A percentile compares a stretch with the other conserved stretches of the same genome.
Conservation (phyloP, 768 basidiomycete species). For the Tephrocybe rancida region DNA sequence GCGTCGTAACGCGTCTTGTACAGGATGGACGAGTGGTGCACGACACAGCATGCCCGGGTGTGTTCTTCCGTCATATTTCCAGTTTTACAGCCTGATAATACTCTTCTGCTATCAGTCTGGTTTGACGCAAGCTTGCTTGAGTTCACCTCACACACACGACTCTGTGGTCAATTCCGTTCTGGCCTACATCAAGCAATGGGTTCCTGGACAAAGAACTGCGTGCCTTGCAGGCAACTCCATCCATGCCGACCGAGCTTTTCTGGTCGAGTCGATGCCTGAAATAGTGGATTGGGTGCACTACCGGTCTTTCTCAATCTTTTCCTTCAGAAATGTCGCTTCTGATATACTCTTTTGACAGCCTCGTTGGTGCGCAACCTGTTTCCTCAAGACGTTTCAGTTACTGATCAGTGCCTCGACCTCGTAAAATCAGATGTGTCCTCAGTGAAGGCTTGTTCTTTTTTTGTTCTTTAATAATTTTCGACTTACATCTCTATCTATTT, state of each 20-base stretch:
- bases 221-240: constrained; percentile 90
- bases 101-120: constrained; percentile 65
- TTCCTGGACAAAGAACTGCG: constrained; percentile 63
- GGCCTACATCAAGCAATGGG: constrained; percentile 82
- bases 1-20: constrained; percentile 3
- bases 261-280: constrained; percentile 79
- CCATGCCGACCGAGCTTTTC: constrained; percentile 76
- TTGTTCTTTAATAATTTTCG: neutral
- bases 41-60: constrained; percentile 75
- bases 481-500: neutral
- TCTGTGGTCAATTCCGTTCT: constrained; percentile 64
- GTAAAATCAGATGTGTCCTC: constrained; percentile 76
- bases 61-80: constrained; percentile 19
- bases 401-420: no score
- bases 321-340: neutral
- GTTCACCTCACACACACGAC: constrained; percentile 64
- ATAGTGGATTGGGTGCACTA: constrained; percentile 82
- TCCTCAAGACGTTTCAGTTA: neutral
- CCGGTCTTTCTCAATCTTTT: constrained; percentile 44
- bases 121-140: constrained; percentile 76
- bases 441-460: constrained; percentile 55
- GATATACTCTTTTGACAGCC: constrained; percentile 37
- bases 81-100: neutral
- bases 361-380: constrained; percentile 59
- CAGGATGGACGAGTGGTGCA: constrained; percentile 92